Evolutionary conservation across 805 yeast species (phyloP).

Genomic region (Cyberlindnera lachancei): DNA sequence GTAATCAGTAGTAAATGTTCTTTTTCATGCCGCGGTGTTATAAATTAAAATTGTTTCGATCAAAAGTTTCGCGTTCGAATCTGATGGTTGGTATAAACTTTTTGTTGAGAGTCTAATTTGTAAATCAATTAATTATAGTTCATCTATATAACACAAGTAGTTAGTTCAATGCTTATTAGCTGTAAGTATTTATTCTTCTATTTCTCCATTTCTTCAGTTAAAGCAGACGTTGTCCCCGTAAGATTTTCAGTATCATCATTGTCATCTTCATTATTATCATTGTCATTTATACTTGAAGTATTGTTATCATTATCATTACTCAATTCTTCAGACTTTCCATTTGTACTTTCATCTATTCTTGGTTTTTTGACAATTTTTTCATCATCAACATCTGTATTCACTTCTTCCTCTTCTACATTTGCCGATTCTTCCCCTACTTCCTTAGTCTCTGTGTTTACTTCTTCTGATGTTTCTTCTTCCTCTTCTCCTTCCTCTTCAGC

Average conservation of each 20-base stretch:
- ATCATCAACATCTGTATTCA: slow-evolving; percentile 19
- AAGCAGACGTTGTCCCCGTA: no score
- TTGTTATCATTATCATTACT: neutral
- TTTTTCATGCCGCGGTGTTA: no score
- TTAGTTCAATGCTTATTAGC: no score
- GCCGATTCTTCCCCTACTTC: slow-evolving; percentile 27
- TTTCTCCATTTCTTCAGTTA: no score
- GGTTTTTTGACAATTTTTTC: slow-evolving; percentile 11
- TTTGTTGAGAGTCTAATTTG: no score
- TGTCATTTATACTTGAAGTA: neutral
- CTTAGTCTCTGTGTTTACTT: slow-evolving; percentile 32
- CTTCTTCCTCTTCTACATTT: slow-evolving; percentile 10
- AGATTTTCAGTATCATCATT: slow-evolving; percentile 1
- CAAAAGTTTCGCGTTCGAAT: no score
- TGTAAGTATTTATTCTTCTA: no score
- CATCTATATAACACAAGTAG: no score
- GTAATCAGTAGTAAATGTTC: no score
- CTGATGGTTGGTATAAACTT: no score
- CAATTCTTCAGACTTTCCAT: neutral
- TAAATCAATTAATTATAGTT: no score
- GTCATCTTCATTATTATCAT: neutral
- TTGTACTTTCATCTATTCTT: slow-evolving; percentile 3
- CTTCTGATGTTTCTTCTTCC: slow-evolving; percentile 12
- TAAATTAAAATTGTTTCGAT: no score
- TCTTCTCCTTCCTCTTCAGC: slow-evolving; percentile 33